A percentile compares a stretch with the other conserved stretches of the same genome.
Conservation (phyloP, 78 protist species). For the Paratrimastix pyriformis region DNA sequence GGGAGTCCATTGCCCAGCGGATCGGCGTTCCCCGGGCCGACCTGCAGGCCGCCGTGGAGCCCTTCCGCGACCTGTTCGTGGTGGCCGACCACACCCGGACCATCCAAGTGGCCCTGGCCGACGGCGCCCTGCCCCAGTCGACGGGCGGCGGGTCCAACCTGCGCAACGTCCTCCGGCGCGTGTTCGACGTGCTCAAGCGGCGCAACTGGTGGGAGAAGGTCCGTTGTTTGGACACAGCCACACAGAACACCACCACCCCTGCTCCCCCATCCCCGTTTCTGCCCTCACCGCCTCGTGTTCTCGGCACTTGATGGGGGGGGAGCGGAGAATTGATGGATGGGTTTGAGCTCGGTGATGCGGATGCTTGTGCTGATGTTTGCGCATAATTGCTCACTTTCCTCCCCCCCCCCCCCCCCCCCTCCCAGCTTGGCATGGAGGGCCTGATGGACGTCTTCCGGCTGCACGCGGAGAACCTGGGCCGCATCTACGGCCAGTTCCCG, state of each 20-base stretch:
- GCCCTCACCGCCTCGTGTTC: too few relatives aligned
- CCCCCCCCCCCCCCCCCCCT: too few relatives aligned
- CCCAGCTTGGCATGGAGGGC: conserved; percentile 19
- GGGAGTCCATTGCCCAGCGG: not conserved
- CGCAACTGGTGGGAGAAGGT: conserved; percentile 25
- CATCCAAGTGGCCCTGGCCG: conserved; percentile 21
- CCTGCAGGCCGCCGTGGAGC: not conserved
- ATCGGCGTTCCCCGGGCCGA: not conserved
- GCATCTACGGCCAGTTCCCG: not conserved
- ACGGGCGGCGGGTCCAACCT: conserved; percentile 32
- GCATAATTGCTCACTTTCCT: too few relatives aligned
- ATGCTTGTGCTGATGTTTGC: too few relatives aligned
- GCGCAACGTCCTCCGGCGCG: conserved; percentile 19
- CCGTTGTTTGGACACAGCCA: too few relatives aligned
- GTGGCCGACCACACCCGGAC: conserved; percentile 36
- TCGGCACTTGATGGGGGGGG: too few relatives aligned
- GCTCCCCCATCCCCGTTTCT: too few relatives aligned
- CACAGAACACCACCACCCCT: too few relatives aligned
- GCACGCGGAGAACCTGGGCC: not conserved
- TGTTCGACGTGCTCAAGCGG: not conserved
- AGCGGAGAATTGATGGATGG: too few relatives aligned
- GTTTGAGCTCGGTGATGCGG: too few relatives aligned
- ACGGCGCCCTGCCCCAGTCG: conserved; percentile 32
- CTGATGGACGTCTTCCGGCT: not conserved
- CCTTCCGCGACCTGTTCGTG: conserved; percentile 5